Evolutionary conservation across 1,284 basidiomycete species (phyloP).

Genomic region (Cerrena zonata): DNA sequence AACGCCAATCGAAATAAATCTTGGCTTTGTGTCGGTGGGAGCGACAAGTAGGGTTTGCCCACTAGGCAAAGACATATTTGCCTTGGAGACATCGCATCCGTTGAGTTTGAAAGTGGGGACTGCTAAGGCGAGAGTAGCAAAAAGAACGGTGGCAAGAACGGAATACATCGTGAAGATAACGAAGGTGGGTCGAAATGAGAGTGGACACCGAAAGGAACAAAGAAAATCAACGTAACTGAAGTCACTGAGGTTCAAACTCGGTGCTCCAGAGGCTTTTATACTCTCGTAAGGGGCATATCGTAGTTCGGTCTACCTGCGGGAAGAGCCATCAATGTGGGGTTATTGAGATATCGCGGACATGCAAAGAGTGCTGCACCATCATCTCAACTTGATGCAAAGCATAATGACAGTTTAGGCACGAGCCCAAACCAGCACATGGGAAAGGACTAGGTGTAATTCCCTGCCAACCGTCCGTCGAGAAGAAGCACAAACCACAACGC

Average conservation of each 20-base stretch:
- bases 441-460: too few species aligned
- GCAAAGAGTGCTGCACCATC: too few species aligned
- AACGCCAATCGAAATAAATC: constrained; percentile 24
- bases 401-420: too few species aligned
- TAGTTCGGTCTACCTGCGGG: too few species aligned
- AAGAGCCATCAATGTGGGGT: too few species aligned
- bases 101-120: constrained; percentile 5
- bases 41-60: constrained; percentile 7
- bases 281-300: too few species aligned
- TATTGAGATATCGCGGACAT: too few species aligned
- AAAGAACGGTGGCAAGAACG: background rate
- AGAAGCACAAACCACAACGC: too few species aligned
- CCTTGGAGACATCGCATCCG: constrained; percentile 9
- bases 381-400: too few species aligned
- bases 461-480: too few species aligned
- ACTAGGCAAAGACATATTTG: constrained; percentile 5
- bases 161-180: constrained; percentile 7
- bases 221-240: background rate
- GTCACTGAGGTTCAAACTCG: background rate
- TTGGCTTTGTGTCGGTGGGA: constrained; percentile 11
- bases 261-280: background rate
- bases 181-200: background rate
- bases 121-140: constrained; percentile 6
- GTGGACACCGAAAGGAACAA: background rate
- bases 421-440: too few species aligned